Evolutionary conservation across 192 early-diverging fungal species (phyloP).

Genomic region (Diversispora eburnea): DNA sequence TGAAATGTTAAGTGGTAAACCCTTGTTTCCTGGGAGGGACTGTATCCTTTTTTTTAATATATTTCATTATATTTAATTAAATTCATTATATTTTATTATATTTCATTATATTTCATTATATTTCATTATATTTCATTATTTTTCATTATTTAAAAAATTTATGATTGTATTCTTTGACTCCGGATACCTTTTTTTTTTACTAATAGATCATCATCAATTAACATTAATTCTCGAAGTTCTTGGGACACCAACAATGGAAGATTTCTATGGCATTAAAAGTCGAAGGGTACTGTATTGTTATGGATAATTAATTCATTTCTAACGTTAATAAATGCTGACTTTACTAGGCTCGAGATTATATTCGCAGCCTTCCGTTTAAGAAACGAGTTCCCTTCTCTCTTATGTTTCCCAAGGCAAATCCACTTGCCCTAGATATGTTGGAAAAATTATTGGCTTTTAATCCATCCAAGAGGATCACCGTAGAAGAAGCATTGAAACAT

Average conservation of each 20-base stretch:
- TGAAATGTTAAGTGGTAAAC: slow-evolving; percentile 77
- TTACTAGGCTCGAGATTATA: slow-evolving; percentile 80
- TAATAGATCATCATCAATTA: slow-evolving; percentile 85
- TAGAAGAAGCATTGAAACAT: slow-evolving; percentile 86
- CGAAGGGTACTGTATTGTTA: slow-evolving; percentile 42
- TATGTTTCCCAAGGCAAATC: slow-evolving; percentile 86
- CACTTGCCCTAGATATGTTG: slow-evolving; percentile 85
- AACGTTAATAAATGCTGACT: not conserved
- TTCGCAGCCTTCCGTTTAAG: slow-evolving; percentile 84
- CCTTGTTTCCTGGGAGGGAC: slow-evolving; percentile 80
- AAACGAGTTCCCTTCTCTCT: slow-evolving; percentile 74
- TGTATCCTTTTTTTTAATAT: slow-evolving; percentile 43
- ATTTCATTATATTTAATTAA: not conserved
- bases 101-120: not conserved
- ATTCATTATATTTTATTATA: not conserved
- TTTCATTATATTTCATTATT: no score
- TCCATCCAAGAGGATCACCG: slow-evolving; percentile 84
- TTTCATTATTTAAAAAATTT: not conserved
- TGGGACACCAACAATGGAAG: slow-evolving; percentile 94
- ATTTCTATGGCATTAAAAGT: slow-evolving; percentile 76
- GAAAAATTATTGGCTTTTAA: slow-evolving; percentile 83
- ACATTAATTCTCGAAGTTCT: slow-evolving; percentile 92
- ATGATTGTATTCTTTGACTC: not conserved
- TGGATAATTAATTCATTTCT: not conserved
- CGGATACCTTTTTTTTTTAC: not conserved